Evolutionary conservation across 148 eudicot genomes (phyloP).

Genomic region (Silene latifolia): DNA sequence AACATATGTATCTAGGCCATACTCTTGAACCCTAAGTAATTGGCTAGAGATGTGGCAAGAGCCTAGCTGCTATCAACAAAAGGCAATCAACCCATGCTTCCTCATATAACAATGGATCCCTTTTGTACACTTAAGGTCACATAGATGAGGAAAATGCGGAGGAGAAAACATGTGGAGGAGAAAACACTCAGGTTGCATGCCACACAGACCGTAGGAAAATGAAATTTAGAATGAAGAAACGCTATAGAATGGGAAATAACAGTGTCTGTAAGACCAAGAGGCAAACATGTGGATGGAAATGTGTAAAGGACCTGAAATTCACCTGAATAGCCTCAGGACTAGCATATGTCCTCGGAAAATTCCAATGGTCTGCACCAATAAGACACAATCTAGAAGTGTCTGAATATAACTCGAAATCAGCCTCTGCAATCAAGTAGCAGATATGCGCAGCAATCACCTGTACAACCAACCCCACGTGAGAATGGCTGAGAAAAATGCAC

Average conservation of each 20-base stretch:
- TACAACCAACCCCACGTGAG: conserved; percentile 20
- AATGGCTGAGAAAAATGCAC: conserved; percentile 6
- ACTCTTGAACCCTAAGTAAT: background rate
- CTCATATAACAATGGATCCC: background rate
- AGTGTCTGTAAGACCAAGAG: background rate
- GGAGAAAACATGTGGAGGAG: background rate
- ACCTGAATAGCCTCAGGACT: conserved; percentile 99
- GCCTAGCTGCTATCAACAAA: background rate
- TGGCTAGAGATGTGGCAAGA: background rate
- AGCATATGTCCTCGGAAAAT: conserved; percentile 84
- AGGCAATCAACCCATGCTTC: background rate
- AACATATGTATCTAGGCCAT: background rate
- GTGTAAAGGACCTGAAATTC: conserved; percentile 8
- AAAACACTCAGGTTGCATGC: background rate
- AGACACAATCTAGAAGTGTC: conserved; percentile 91
- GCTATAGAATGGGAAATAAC: background rate
- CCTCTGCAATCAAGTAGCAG: conserved; percentile 94
- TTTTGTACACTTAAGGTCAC: background rate
- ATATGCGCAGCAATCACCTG: conserved; percentile 95
- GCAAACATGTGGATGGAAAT: background rate
- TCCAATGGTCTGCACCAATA: conserved; percentile 94
- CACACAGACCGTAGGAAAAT: background rate
- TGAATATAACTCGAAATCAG: conserved; percentile 77
- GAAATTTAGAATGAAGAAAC: background rate
- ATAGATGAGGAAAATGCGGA: background rate